These are phyloP conservation scores for Sutorius eximius DNA, from an alignment of 1,284 basidiomycete genomes.

Conservation along the genomic window DNA sequence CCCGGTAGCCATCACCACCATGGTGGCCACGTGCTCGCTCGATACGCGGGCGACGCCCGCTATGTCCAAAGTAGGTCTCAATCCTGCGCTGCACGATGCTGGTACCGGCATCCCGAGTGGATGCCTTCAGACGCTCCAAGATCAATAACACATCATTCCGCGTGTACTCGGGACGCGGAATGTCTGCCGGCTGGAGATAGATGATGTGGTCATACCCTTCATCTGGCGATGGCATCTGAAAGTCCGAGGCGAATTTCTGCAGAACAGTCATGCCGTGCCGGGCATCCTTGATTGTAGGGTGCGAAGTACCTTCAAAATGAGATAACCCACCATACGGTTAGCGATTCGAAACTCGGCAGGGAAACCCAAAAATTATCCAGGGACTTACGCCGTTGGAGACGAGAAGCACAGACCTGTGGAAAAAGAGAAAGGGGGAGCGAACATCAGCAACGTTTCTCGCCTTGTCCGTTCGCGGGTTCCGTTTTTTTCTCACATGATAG, in stretches of 20 bases:
- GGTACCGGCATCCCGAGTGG: slow-evolving; percentile 21
- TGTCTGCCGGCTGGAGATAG: slow-evolving; percentile 51
- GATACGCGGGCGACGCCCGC: slow-evolving; percentile 12
- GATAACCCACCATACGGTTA: slow-evolving; percentile 7
- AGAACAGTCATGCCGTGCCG: slow-evolving; percentile 57
- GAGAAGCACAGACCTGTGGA: slow-evolving; percentile 21
- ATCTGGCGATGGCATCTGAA: slow-evolving; percentile 48
- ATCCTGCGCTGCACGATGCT: slow-evolving; percentile 5
- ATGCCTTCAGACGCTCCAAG: slow-evolving; percentile 47
- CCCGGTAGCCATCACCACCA: slow-evolving; percentile 17
- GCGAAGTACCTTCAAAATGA: slow-evolving; percentile 50
- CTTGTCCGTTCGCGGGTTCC: slow-evolving; percentile 17
- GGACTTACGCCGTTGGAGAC: slow-evolving; percentile 24
- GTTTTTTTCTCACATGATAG: slow-evolving; percentile 56
- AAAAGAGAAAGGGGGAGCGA: neutral
- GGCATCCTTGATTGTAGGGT: slow-evolving; percentile 66
- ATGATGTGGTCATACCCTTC: slow-evolving; percentile 66
- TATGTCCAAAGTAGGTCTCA: slow-evolving; percentile 7
- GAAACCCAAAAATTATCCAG: slow-evolving; percentile 18
- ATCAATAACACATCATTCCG: slow-evolving; percentile 51
- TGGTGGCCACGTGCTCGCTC: slow-evolving; percentile 27
- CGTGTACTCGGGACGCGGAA: slow-evolving; percentile 48
- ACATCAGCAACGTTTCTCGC: slow-evolving; percentile 14
- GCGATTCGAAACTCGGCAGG: slow-evolving; percentile 6
- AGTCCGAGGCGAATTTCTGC: slow-evolving; percentile 58